Conservation (phyloP, 176 grass and related monocot species). For the Carex kokanica region DNA sequence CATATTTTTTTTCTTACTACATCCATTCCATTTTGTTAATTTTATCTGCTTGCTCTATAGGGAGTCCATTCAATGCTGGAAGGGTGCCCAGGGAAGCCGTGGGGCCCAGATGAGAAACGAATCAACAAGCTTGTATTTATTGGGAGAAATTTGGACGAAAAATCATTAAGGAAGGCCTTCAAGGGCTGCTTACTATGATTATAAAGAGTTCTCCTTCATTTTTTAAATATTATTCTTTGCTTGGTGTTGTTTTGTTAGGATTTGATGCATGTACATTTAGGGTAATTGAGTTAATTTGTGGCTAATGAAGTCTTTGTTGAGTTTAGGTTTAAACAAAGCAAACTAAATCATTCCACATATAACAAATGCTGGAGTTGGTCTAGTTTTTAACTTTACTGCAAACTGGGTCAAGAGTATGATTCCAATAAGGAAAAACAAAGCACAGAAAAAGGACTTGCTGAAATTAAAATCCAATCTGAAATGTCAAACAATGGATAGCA, state of each 20-base stretch:
- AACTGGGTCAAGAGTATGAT: background rate
- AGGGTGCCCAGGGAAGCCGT: conserved; percentile 63
- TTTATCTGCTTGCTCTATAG: conserved; percentile 20
- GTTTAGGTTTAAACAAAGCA: background rate
- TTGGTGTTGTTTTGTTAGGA: background rate
- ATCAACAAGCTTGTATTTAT: conserved; percentile 95
- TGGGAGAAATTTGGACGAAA: conserved; percentile 56
- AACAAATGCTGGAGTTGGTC: background rate
- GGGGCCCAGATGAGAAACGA: conserved; percentile 40
- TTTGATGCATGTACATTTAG: background rate
- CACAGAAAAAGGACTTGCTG: background rate
- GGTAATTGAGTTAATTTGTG: background rate
- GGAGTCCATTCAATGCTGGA: conserved; percentile 94
- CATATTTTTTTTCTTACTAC: background rate
- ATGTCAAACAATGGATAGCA: background rate
- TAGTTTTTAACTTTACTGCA: background rate
- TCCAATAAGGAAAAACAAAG: background rate
- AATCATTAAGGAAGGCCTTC: conserved; percentile 73
- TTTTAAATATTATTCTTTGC: background rate
- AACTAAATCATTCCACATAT: background rate
- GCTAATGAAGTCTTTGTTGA: background rate
- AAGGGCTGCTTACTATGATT: conserved; percentile 56
- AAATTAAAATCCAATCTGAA: no score
- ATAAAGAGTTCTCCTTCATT: background rate
- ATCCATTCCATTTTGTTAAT: background rate